A percentile compares a stretch with the other conserved stretches of the same genome.
These are phyloP conservation scores for Fomitopsis serialis DNA, from an alignment of 768 basidiomycete genomes.

Conservation along the genomic window DNA sequence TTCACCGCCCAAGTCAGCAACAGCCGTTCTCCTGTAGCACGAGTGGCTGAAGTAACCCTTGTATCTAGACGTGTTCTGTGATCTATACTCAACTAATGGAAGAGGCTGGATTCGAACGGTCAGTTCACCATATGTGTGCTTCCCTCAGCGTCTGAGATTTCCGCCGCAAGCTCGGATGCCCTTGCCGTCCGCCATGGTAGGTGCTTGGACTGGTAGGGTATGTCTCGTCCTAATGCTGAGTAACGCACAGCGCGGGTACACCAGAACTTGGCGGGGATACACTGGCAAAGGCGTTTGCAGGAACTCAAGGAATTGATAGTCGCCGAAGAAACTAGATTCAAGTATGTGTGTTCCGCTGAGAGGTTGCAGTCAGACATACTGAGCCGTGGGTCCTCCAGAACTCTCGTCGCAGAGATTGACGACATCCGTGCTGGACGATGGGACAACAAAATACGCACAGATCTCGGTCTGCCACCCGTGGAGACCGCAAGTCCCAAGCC, in stretches of 20 bases:
- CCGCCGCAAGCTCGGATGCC: conserved; percentile 37
- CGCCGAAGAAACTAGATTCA: conserved; percentile 75
- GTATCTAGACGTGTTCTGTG: conserved; percentile 56
- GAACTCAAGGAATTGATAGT: conserved; percentile 71
- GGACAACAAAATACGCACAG: conserved; percentile 42
- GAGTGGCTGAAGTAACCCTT: not conserved
- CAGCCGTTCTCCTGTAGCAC: not conserved
- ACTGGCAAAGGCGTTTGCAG: conserved; percentile 62
- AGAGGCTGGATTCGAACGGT: conserved; percentile 63
- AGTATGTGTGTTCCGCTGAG: conserved; percentile 33
- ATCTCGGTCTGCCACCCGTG: not conserved
- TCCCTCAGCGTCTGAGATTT: conserved; percentile 10
- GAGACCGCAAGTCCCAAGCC: not conserved
- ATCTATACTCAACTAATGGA: conserved; percentile 67
- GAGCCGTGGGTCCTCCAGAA: conserved; percentile 32
- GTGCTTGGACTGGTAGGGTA: conserved; percentile 6
- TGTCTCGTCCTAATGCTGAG: not conserved
- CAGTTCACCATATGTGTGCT: conserved; percentile 20
- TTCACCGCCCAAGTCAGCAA: conserved; percentile 61
- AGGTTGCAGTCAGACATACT: not conserved
- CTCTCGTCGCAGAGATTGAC: conserved; percentile 68
- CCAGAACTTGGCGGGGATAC: conserved; percentile 66
- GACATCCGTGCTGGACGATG: conserved; percentile 64
- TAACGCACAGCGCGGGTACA: conserved; percentile 50
- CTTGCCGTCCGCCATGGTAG: conserved; percentile 50